A percentile compares a stretch with the other conserved stretches of the same genome.
Conservation (phyloP, 352 stramenopile genomes). For the Thalassiosira mediterranea region DNA sequence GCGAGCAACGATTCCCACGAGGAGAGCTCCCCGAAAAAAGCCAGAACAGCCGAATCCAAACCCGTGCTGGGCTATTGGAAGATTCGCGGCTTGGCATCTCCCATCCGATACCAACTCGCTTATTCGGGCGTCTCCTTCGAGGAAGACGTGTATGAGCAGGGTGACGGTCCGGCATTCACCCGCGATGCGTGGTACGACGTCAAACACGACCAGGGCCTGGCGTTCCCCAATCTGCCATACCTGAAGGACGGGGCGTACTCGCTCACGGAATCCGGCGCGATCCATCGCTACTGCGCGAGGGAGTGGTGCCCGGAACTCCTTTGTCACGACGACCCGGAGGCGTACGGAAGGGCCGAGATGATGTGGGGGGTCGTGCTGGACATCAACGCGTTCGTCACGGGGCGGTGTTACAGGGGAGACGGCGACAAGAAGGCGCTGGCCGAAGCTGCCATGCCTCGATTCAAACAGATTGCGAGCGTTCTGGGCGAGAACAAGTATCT, state of each 20-base stretch:
- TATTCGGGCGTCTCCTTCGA: constrained; percentile 21
- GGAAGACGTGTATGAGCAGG: constrained; percentile 28
- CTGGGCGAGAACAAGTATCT: constrained; percentile 14
- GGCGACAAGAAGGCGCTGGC: constrained; percentile 9
- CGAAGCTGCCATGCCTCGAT: constrained; percentile 6
- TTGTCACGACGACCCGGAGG: constrained; percentile 13
- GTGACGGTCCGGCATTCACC: constrained; percentile 19
- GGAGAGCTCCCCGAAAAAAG: too few species aligned
- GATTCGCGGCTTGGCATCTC: constrained; percentile 18
- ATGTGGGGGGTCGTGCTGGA: constrained; percentile 17
- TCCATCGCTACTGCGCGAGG: constrained; percentile 33
- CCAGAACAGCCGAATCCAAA: constrained; percentile 17
- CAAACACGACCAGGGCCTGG: constrained; percentile 18
- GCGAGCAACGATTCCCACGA: too few species aligned
- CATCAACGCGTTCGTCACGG: constrained; percentile 16
- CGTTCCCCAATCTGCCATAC: constrained; percentile 26
- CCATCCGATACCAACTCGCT: constrained; percentile 20
- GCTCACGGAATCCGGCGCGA: constrained; percentile 17
- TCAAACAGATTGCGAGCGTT: constrained; percentile 5
- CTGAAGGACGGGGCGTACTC: constrained; percentile 24
- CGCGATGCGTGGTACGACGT: constrained; percentile 19
- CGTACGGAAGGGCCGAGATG: constrained; percentile 34
- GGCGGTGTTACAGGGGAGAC: constrained; percentile 17
- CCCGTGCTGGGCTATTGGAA: constrained; percentile 36
- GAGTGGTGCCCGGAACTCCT: constrained; percentile 32